Evolutionary conservation across 441 rosid species (phyloP).

Genomic region (Adansonia rubrostipa): DNA sequence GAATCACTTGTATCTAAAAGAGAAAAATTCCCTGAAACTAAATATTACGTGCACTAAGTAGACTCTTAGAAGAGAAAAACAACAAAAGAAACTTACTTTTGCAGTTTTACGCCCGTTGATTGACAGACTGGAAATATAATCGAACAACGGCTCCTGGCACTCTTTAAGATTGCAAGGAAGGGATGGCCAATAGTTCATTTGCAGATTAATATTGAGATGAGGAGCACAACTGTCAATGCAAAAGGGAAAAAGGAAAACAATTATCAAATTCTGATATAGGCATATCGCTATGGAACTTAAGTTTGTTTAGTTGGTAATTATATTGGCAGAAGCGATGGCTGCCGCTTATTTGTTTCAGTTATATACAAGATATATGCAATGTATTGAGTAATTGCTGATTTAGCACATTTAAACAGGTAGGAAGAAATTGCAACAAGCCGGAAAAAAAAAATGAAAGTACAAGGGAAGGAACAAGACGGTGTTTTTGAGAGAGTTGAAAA

Average conservation of each 20-base stretch:
- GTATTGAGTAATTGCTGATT: slow-evolving; percentile 3
- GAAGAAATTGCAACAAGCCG: slow-evolving; percentile 2
- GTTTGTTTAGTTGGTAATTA: neutral
- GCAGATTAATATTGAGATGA: slow-evolving; percentile 86
- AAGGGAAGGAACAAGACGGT: neutral
- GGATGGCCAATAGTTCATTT: slow-evolving; percentile 98
- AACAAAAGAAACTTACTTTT: slow-evolving; percentile 45
- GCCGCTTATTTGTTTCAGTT: neutral
- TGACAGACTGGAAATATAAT: slow-evolving; percentile 66
- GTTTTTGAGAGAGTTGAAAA: slow-evolving; percentile 26
- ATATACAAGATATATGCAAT: neutral
- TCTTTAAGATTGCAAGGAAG: slow-evolving; percentile 81
- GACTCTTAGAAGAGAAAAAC: neutral
- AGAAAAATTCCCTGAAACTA: neutral
- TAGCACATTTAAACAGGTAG: slow-evolving; percentile 3
- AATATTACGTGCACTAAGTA: neutral
- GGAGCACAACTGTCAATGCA: slow-evolving; percentile 68
- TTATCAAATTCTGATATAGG: neutral
- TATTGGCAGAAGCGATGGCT: slow-evolving; percentile 4
- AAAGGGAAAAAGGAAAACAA: neutral
- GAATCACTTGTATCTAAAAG: neutral
- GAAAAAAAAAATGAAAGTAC: neutral
- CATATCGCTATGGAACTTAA: neutral
- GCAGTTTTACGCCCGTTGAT: slow-evolving; percentile 84
- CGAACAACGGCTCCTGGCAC: slow-evolving; percentile 88